Conservation (phyloP, 2,329 filamentous ascomycete genomes). For the Fusarium dimerum region DNA sequence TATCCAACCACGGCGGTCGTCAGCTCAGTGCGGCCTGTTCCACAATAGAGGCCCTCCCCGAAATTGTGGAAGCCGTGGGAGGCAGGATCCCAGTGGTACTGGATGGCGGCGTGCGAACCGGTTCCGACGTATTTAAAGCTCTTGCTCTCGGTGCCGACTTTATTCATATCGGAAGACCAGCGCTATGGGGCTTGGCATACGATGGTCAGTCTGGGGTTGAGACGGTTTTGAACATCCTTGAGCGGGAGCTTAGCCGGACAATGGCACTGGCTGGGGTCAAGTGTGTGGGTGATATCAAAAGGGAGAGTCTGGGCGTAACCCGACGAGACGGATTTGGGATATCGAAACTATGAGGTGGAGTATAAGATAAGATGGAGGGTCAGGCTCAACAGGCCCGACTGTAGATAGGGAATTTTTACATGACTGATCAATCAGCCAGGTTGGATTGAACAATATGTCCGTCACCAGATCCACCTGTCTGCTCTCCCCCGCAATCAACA, state of each 20-base stretch:
- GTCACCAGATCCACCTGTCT: no score
- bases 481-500: no score
- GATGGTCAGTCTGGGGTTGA: neutral
- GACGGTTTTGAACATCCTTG: neutral
- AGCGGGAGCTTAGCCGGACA: neutral
- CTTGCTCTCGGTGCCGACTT: neutral
- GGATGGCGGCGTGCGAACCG: neutral
- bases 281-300: neutral
- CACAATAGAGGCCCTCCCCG: constrained; percentile 5
- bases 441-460: no score
- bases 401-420: no score
- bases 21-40: neutral
- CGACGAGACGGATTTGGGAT: no score
- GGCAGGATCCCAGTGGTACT: constrained; percentile 1
- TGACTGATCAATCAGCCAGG: no score
- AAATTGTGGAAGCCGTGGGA: neutral
- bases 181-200: neutral
- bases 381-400: no score
- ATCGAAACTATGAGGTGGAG: no score
- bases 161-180: neutral
- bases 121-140: neutral
- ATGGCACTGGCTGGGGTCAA: neutral
- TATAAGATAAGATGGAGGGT: no score
- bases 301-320: neutral
- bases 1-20: constrained; percentile 7